phyloP scores from a whole-genome alignment of 345 rosid genomes.

The Physaria fendleri region DNA sequence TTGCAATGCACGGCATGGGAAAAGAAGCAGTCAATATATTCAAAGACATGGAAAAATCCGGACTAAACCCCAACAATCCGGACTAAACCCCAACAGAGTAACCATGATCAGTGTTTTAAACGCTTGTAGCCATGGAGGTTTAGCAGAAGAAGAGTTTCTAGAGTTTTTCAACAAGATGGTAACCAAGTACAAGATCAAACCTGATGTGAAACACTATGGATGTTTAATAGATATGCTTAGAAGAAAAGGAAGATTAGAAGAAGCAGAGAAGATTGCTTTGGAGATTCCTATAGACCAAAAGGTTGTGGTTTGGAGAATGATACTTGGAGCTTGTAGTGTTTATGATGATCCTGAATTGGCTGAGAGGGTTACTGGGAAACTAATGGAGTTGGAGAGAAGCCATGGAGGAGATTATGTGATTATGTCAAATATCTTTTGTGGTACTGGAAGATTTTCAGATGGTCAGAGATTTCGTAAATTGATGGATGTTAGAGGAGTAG shows the following conservation, averaged over 20 bases:
- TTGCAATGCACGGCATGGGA: slow-evolving; percentile 83
- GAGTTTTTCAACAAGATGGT: slow-evolving; percentile 58
- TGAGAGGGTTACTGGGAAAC: slow-evolving; percentile 56
- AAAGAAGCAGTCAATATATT: slow-evolving; percentile 55
- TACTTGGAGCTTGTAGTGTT: slow-evolving; percentile 75
- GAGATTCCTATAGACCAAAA: slow-evolving; percentile 45
- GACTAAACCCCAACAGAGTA: slow-evolving; percentile 57
- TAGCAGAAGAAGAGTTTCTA: slow-evolving; percentile 55
- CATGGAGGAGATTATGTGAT: slow-evolving; percentile 82
- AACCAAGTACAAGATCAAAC: slow-evolving; percentile 38
- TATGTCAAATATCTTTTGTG: slow-evolving; percentile 55
- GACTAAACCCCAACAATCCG: slow-evolving; percentile 49
- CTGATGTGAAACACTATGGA: slow-evolving; percentile 70
- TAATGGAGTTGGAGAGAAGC: slow-evolving; percentile 59
- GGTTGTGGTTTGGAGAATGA: slow-evolving; percentile 72
- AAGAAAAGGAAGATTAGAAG: slow-evolving; percentile 71
- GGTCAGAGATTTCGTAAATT: slow-evolving; percentile 49
- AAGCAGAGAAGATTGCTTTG: slow-evolving; percentile 65
- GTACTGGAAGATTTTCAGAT: slow-evolving; percentile 63
- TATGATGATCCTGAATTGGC: slow-evolving; percentile 66
- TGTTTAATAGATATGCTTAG: slow-evolving; percentile 75
- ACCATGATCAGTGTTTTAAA: slow-evolving; percentile 68
- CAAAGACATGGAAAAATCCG: slow-evolving; percentile 50
- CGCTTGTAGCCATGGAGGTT: slow-evolving; percentile 89
- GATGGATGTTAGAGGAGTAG: slow-evolving; percentile 48